Evolutionary conservation across 2,329 filamentous ascomycete species (phyloP), one percentile per base, ranked within the genome.

Genomic region (Dactylellina drechsleri): DNA sequence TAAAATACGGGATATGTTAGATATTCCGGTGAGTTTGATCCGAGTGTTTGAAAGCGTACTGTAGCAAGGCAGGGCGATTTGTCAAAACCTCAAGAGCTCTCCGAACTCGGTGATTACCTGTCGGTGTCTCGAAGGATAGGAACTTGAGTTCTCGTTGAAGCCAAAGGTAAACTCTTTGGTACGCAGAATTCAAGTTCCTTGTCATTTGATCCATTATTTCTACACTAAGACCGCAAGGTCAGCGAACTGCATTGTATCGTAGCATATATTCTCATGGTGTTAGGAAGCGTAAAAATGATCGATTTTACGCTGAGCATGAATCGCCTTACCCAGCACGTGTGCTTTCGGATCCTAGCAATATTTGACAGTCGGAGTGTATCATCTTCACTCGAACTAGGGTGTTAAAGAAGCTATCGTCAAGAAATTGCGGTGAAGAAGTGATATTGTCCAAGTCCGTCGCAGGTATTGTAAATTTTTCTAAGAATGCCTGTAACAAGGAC

Each of bases 101-200:
- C 60, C 94, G 88, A 76, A 99, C 93, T 0, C 92, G 90, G 18
- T 90, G 87, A 80, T 91, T 93, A 81, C 98, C 93, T 79, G 96
- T 93, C 0, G 93, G 93, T 78, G 96, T 97, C 80, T 99, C 95
- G 7, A 98, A 86, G 81, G 98, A 96, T 59, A 98, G 83, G 0
- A 90, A 90, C 81, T 93, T 96, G 83, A 99, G 96, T 79, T 97
- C 93, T 72, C 91, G 89, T 81, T 97, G 93, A 18, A 96, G 89
- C 94, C 94, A 99, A 79, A 92, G 89, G 82, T 96, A 97, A 1
- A 99, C 86, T 81, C 97, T 99, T 81, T 99, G 94, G 79, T 95
- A 99, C 4, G 92, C 94, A 15, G 90, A 86, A 79, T 97, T 95
- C 58, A 99, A 86, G 76, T 92, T 89, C 72, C 92, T 92, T 0